Conservation (phyloP, 148 eudicot species). For the Euryodendron excelsum region DNA sequence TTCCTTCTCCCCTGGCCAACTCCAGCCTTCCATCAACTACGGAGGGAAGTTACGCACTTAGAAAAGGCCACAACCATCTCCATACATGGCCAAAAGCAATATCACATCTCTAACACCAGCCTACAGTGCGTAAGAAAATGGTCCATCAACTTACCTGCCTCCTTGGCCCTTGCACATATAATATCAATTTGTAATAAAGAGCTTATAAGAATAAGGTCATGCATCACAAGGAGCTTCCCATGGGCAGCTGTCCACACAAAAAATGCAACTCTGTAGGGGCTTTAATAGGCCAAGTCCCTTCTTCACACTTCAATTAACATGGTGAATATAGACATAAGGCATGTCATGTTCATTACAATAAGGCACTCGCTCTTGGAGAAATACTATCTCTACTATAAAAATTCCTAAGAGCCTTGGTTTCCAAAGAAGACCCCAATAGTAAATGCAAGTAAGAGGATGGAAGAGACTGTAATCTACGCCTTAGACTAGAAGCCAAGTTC, state of each 20-base stretch:
- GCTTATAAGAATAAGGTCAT: background rate
- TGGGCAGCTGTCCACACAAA: background rate
- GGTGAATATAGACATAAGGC: background rate
- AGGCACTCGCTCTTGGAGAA: background rate
- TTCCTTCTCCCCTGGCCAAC: background rate
- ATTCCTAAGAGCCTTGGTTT: too few species aligned
- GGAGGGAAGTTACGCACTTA: background rate
- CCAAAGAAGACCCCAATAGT: too few species aligned
- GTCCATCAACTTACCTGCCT: background rate
- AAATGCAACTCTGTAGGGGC: background rate
- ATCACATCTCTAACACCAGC: background rate
- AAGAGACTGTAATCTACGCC: too few species aligned
- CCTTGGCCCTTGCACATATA: too few species aligned
- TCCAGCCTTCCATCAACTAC: constrained; percentile 1
- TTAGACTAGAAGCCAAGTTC: too few species aligned
- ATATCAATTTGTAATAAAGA: background rate
- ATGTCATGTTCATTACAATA: background rate
- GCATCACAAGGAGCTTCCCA: background rate
- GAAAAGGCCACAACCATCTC: background rate
- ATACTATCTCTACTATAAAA: background rate
- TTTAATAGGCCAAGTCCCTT: background rate
- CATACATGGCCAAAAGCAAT: background rate
- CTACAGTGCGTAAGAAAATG: background rate
- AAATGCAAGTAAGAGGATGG: too few species aligned
- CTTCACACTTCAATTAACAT: background rate